Evolutionary conservation across 2,329 filamentous ascomycete species (phyloP), one percentile per base, ranked within the genome.

Genomic region (Nannizziopsis arthrosporioides): DNA sequence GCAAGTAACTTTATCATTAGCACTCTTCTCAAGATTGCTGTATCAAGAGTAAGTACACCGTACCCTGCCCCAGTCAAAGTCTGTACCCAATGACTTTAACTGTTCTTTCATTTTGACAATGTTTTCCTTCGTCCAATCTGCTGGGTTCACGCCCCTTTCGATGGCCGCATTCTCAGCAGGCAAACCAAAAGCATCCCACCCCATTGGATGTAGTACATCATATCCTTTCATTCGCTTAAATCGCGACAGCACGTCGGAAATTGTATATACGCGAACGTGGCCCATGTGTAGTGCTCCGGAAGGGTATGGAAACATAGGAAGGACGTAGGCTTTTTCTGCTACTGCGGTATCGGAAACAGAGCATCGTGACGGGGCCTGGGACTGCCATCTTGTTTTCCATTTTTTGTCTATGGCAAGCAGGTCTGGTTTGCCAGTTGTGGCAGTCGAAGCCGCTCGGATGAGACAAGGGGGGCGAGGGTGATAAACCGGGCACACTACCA

Each of bases 261-360:
- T 92, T 34, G 87, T 86, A 69, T 94, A 94, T 43, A 93, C 86
- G 41, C 88, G 81, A 35, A 94, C 71, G 63, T 94, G 88, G 11
- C 88, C 88, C 52, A 94, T 79, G 63, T 94, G 88, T 22, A 94
- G 74, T 27, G 80, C 81, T 27, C 88, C 88, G 0, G 88, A 94
- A 1, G 88, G 88, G 63, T 94, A 94, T 0, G 88, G 88, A 61
- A 94, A 94, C 88, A 94, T 94, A 55, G 88, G 82, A 47, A 94
- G 72, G 53, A 94, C 78, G 63, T 90, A 94, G 22, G 67, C 69
- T 51, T 70, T 73, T 14, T 61, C 62, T 55, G 48, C 47, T 15
- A 40, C 40, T 32, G n/a, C 9, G 14, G 43, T 42, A 31, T 37
- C 40, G 38, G 30, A 48, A 50, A 34, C 32, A 5, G 48, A 44